Base-by-base conservation (phyloP, 768 basidiomycete species). In the Lactifluus echinatus region DNA sequence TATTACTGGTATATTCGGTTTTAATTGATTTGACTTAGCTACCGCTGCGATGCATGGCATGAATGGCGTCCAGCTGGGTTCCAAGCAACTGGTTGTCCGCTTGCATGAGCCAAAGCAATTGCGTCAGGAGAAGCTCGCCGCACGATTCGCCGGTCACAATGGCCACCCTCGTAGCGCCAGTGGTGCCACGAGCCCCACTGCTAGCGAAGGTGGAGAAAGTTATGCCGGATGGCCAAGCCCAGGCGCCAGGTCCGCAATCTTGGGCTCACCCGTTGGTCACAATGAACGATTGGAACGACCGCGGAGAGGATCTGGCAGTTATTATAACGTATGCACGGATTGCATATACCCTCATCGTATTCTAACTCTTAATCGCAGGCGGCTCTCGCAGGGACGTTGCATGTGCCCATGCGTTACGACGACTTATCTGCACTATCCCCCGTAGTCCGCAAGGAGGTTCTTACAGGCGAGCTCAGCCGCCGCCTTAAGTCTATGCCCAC, bases 41-140 rank as follows among this genome's bases (percentile, higher is more conserved):
- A 59, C 78, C 28, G 76, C 78, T 10, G 93, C 93, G 0, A 71
- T 93, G 77, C 80, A 81, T 50, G 79, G 74, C 10, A 93, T 94
- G 91, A 91, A 94, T 55, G 89, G 90, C 15, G 68, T 72, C 14
- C 72, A 79, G 26, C 56, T 94, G 26, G 89, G 88, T 29, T 72
- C 76, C 14, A 91, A 93, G 67, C 82, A 87, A 53, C 76, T 95
- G 37, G 85, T 89, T 1, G 93, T 95, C 26, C 81, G 93, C 40
- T 72, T 94, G 51, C 91, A 94, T 63, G 93, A 94, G 70, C 92
- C 91, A 8, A 93, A 92, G 68, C 88, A 91, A 67, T 71, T 93
- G n/a, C 80, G 93, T 21, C 87, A 92, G 67, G 89, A 91, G 72
- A 92, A 93, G 63, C 75, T 93, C 8, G 89, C 89, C 14, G 84